phyloP scores from a whole-genome alignment of 208 protist species.

The Tritrichomonas musculus region DNA sequence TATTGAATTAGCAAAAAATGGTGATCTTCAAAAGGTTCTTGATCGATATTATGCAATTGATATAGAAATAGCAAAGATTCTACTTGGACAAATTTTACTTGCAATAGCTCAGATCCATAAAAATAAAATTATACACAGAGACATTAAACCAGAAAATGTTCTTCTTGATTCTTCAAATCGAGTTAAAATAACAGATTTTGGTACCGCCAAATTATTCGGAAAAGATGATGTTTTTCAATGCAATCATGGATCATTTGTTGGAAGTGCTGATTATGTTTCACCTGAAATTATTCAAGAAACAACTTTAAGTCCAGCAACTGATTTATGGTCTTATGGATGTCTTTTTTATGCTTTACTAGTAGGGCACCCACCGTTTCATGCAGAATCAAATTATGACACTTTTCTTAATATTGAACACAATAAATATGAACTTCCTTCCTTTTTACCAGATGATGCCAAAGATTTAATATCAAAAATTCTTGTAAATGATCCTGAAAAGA shows the following conservation, averaged over 20 bases:
- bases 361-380: background rate
- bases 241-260: background rate
- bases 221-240: background rate
- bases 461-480: background rate
- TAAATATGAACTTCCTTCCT: background rate
- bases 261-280: background rate
- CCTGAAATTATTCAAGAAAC: background rate
- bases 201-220: background rate
- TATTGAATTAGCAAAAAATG: background rate
- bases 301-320: background rate
- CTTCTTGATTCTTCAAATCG: constrained; percentile 61
- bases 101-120: background rate
- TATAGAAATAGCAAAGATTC: background rate
- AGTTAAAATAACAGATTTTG: constrained; percentile 53
- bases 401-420: background rate
- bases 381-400: background rate
- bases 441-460: background rate
- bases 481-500: background rate
- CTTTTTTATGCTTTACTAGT: background rate
- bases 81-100: background rate
- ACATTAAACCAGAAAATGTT: constrained; percentile 32
- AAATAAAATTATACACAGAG: constrained; percentile 56
- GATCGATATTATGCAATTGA: background rate
- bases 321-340: background rate
- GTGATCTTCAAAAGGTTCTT: background rate